Percentiles rank a stretch among this genome's conserved stretches.
Conservation (phyloP, 169 alveolate species). For the Plasmodium cynomolgi region DNA sequence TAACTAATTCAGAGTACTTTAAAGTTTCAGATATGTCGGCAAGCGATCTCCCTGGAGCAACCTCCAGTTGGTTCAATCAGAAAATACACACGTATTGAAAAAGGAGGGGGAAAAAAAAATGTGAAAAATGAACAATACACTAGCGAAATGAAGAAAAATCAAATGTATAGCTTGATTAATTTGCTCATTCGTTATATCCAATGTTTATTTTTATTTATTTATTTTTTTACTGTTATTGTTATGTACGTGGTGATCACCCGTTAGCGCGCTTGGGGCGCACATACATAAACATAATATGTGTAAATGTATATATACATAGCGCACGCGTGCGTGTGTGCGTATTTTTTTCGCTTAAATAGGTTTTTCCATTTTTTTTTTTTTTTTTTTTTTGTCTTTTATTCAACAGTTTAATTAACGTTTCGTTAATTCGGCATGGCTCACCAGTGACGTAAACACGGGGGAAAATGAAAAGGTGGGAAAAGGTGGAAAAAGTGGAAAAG, state of each 20-base stretch:
- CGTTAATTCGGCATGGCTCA: not conserved
- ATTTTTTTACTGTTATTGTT: not conserved
- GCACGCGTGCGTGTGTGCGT: not conserved
- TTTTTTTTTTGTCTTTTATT: not conserved
- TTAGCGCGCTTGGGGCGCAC: not conserved
- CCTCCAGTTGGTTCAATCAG: conserved; percentile 69
- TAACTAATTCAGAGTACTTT: conserved; percentile 71
- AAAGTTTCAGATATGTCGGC: conserved; percentile 75
- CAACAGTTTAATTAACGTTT: not conserved
- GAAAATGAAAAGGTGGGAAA: not conserved
- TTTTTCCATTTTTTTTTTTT: not conserved
- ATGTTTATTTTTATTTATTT: not conserved
- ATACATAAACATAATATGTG: not conserved
- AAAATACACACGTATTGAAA: conserved; percentile 38
- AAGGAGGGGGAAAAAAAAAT: not conserved
- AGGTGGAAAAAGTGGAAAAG: not conserved
- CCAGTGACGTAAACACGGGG: not conserved
- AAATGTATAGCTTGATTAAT: not conserved
- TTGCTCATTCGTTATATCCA: not conserved
- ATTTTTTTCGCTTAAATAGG: not conserved
- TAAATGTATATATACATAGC: not conserved
- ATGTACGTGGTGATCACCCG: not conserved
- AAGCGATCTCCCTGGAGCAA: conserved; percentile 75
- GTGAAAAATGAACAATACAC: not conserved
- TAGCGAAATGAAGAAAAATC: not conserved